Base-by-base conservation (phyloP, 495 filamentous ascomycete species). In the Hapsidospora chrysogenum region DNA sequence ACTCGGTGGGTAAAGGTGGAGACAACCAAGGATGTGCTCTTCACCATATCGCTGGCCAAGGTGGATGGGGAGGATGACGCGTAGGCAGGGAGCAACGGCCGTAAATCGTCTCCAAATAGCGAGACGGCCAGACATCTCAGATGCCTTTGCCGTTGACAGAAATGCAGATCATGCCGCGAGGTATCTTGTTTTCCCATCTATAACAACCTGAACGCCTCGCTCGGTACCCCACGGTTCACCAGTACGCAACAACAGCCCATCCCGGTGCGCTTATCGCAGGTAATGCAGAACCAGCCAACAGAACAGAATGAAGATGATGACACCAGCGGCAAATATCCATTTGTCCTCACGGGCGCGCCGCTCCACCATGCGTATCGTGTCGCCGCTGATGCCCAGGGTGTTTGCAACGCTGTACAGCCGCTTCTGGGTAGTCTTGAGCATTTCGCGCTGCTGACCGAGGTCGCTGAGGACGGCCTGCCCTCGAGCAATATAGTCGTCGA, bases 351-450 rank as follows among this genome's bases (percentile, higher is more conserved):
- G 78, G 35, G 89, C 86, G 41, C 89, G 68, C 47, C 89, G 61
- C 55, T 96, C 86, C 33, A 97, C 66, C 82, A 86, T 94, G 10
- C 92, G 71, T 38, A 97, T 97, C 4, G 89, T 97, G 52, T 96
- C 92, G 19, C 87, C 85, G 52, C 78, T 85, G 23, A 97, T 70
- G 6, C 89, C 89, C 41, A 97, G 57, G 19, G 92, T 96, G 48
- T 92, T 96, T 5, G 81, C 89, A 15, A 93, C 84, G 50, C 72
- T 85, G 49, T 96, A 96, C 30, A 99, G 63, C 51, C 73, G 71
- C 49, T 76, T 72, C 62, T 96, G 89, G 28, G 89, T 96, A 6
- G 75, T 78, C 62, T 99, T 99, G 40, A 99, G 62, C 50, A 96
- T 80, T 51, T 94, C 87, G 26, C 84, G 65, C 63, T 99, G 92